These are phyloP conservation scores for Cutaneotrichosporon dermatis DNA, from an alignment of 1,284 basidiomycete species.

Conservation along the genomic window DNA sequence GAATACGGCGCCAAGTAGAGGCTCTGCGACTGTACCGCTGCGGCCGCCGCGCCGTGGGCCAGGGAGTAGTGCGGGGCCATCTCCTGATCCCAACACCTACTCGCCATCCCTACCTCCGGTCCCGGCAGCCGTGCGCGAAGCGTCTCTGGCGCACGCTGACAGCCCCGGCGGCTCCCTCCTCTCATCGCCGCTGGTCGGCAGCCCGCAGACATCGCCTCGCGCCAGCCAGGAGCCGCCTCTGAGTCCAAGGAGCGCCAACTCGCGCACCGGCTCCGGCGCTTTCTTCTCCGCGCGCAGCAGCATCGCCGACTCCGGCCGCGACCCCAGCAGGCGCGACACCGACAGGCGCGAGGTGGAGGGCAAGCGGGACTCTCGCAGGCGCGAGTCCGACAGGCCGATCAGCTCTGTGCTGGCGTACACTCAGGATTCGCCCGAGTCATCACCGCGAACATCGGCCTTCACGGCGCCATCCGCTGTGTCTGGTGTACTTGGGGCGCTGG, in stretches of 20 bases:
- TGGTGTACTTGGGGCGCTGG: no score
- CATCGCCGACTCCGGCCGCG: neutral
- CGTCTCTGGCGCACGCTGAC: neutral
- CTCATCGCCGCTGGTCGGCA: neutral
- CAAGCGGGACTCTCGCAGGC: neutral
- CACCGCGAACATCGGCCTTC: no score
- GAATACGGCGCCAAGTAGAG: neutral
- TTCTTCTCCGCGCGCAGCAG: constrained; percentile 3
- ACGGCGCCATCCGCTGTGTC: no score
- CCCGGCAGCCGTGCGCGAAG: neutral
- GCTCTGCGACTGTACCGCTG: neutral
- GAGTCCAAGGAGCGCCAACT: neutral
- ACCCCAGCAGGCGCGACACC: neutral
- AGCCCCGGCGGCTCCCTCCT: neutral
- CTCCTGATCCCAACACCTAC: neutral
- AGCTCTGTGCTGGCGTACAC: neutral
- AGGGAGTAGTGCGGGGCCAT: neutral
- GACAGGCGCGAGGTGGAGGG: no score
- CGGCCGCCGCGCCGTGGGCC: neutral
- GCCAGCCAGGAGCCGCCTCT: no score
- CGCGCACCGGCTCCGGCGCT: neutral
- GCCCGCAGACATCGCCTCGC: neutral
- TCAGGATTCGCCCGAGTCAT: neutral
- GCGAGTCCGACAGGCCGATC: neutral
- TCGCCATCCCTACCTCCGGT: neutral